phyloP scores from a whole-genome alignment of 2,329 filamentous ascomycete species.

The Diaporthe longicolla region DNA sequence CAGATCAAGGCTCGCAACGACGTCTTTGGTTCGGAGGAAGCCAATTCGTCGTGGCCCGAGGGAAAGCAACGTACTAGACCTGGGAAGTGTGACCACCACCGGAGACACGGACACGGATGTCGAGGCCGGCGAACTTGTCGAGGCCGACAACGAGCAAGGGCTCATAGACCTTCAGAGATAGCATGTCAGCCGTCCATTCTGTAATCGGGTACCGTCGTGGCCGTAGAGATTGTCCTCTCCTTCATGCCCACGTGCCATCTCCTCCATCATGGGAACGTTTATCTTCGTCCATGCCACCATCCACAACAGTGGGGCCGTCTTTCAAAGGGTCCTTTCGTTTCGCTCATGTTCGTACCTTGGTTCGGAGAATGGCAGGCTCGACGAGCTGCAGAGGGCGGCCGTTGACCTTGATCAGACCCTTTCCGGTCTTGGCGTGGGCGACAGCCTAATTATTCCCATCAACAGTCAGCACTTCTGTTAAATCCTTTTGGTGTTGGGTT shows the following conservation, averaged over 20 bases:
- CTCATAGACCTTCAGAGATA: constrained; percentile 85
- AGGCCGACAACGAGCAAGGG: constrained; percentile 96
- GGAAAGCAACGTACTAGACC: constrained; percentile 66
- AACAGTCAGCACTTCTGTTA: constrained; percentile 40
- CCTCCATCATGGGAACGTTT: background rate
- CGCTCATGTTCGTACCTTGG: constrained; percentile 78
- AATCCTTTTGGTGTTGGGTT: constrained; percentile 30
- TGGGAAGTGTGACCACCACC: constrained; percentile 98
- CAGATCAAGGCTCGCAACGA: background rate
- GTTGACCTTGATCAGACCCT: constrained; percentile 97
- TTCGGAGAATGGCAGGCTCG: constrained; percentile 96
- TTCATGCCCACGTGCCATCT: background rate
- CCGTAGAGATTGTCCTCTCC: background rate
- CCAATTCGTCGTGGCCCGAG: background rate
- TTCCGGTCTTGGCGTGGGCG: constrained; percentile 48
- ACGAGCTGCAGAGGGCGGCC: constrained; percentile 94
- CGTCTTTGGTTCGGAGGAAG: background rate
- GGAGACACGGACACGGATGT: constrained; percentile 96
- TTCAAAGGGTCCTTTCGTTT: constrained; percentile 15
- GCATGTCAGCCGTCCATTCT: constrained; percentile 43
- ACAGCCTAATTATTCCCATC: constrained; percentile 40
- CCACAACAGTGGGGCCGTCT: background rate
- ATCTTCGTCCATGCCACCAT: background rate
- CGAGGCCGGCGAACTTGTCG: constrained; percentile 96
- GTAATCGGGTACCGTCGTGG: background rate